Base-by-base conservation (phyloP, 768 basidiomycete species). In the Suillus sp. region DNA sequence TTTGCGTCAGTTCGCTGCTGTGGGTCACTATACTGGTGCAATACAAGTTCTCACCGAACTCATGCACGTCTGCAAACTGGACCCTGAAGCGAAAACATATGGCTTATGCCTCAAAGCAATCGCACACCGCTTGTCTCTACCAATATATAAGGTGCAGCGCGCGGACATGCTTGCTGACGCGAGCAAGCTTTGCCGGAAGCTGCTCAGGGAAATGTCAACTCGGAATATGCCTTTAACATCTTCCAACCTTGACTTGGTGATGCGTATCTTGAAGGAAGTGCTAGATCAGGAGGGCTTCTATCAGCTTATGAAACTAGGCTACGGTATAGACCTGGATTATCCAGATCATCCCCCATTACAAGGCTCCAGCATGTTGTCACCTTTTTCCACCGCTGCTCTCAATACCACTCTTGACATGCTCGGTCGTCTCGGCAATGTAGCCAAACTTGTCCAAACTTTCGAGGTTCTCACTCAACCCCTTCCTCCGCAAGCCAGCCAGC, bases 401-500 rank as follows among this genome's bases (percentile, higher is more conserved):
- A 92, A 92, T 74, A 89, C 87, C 20, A 85, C 85, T 53, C 76
- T 95, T 66, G 89, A 92, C 62, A 81, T 87, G 68, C 81, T 92
- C 10, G 91, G 91, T 16, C 81, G 82, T 10, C 69, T 81, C 20
- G 82, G 85, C 14, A 76, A 87, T 60, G 74, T 90, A 43, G 86
- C 89, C 4, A 86, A 84, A 67, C 81, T 94, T 71, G 82, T 93
- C 6, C 85, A 86, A 69, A 82, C 88, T 1, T 94, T 93, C 69
- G 92, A 93, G 67, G 86, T 90, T 34, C 84, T 93, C 63, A 91
- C 92, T 0, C 81, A 86, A 55, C 90, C 90, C 18, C 79, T 92
- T 34, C 86, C 89, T 13, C 74, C 77, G 63, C 79, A 82, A 48
- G 78, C 74, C 55, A 77, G 81, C 70, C 63, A 66, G 45, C 78